Conservation (phyloP, 257 asterid species). For the Eustoma russellianum region DNA sequence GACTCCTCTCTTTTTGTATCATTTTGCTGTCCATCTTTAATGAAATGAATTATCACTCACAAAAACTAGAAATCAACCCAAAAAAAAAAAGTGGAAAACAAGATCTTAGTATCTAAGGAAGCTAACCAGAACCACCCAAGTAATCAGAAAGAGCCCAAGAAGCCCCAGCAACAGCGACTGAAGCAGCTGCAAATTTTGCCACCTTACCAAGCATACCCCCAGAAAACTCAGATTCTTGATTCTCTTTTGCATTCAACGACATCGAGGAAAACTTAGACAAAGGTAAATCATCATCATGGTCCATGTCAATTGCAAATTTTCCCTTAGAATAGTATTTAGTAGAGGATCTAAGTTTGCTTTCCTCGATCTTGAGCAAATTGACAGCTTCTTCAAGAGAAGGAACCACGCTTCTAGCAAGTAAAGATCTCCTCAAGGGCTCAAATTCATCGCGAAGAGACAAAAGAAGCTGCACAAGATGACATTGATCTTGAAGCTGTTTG, state of each 20-base stretch:
- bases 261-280: not conserved
- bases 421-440: not conserved
- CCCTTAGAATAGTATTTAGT: not conserved
- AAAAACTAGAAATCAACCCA: too few relatives aligned
- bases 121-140: constrained; percentile 2
- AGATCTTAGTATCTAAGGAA: not conserved
- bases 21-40: too few relatives aligned
- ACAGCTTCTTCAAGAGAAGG: constrained; percentile 5
- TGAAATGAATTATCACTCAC: too few relatives aligned
- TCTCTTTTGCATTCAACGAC: not conserved
- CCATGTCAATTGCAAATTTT: not conserved
- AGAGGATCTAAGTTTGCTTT: not conserved
- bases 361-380: not conserved
- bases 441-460: constrained; percentile 5
- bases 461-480: not conserved
- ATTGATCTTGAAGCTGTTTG: constrained; percentile 1
- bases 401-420: not conserved
- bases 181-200: constrained; percentile 3
- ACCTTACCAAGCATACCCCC: not conserved
- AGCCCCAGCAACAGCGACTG: constrained; percentile 2
- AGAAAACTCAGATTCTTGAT: not conserved
- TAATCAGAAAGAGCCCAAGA: not conserved
- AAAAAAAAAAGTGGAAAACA: too few relatives aligned
- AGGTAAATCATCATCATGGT: not conserved
- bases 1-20: too few relatives aligned